phyloP scores from a whole-genome alignment of 2,329 filamentous ascomycete genomes.

The Hymenoscyphus fraxineus region DNA sequence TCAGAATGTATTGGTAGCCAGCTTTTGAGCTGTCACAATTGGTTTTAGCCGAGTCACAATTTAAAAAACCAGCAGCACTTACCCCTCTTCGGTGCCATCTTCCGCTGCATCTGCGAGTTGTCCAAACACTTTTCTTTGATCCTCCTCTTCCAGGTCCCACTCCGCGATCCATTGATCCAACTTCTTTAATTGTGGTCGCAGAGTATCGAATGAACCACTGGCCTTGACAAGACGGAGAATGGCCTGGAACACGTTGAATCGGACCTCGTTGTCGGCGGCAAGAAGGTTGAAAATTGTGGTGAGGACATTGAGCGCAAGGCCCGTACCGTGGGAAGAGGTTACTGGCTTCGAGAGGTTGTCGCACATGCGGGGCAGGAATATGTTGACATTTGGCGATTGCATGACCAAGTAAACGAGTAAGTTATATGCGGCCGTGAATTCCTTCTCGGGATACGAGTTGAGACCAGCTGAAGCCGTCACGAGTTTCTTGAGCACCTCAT shows the following conservation, averaged over 20 bases:
- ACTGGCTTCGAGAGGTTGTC: conserved; percentile 84
- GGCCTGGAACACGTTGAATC: conserved; percentile 86
- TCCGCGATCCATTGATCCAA: conserved; percentile 76
- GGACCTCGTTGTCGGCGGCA: conserved; percentile 67
- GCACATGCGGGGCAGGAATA: conserved; percentile 85
- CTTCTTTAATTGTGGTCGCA: conserved; percentile 79
- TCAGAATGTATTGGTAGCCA: conserved; percentile 61
- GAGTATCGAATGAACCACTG: conserved; percentile 73
- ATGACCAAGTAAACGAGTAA: conserved; percentile 90
- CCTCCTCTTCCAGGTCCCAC: conserved; percentile 80
- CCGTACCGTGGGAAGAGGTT: conserved; percentile 79
- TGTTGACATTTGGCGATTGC: conserved; percentile 79
- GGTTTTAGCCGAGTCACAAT: not conserved
- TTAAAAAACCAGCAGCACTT: conserved; percentile 39
- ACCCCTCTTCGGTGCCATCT: conserved; percentile 73
- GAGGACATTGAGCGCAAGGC: conserved; percentile 83
- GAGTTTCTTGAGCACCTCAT: conserved; percentile 85
- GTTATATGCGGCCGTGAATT: conserved; percentile 95
- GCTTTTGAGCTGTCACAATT: not conserved
- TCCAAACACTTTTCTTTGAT: conserved; percentile 79
- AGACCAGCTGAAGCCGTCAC: conserved; percentile 74
- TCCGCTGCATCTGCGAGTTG: conserved; percentile 77
- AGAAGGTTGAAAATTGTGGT: conserved; percentile 97
- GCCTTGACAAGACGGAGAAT: conserved; percentile 79
- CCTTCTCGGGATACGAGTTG: conserved; percentile 88